phyloP scores from a whole-genome alignment of 768 basidiomycete species.

The Auricularia cornea region DNA sequence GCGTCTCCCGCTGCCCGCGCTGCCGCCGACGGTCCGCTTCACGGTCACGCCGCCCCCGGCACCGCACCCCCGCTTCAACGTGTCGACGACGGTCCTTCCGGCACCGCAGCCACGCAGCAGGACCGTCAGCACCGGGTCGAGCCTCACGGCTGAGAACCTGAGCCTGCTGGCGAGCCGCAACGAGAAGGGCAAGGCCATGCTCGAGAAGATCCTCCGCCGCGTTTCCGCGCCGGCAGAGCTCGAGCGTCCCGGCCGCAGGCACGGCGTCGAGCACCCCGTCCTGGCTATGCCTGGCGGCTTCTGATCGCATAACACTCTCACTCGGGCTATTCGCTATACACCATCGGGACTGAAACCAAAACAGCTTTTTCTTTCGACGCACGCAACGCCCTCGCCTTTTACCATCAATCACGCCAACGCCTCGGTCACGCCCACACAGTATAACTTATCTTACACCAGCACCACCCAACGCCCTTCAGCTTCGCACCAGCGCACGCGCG shows the following conservation, averaged over 20 bases:
- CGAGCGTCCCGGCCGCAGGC: slow-evolving; percentile 36
- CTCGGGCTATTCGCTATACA: neutral
- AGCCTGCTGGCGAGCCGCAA: slow-evolving; percentile 11
- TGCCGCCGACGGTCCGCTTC: slow-evolving; percentile 11
- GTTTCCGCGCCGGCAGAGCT: slow-evolving; percentile 60
- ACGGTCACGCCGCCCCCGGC: slow-evolving; percentile 57
- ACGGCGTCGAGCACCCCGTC: slow-evolving; percentile 33
- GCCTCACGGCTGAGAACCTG: slow-evolving; percentile 10
- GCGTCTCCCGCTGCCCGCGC: neutral
- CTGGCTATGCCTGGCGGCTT: slow-evolving; percentile 53
- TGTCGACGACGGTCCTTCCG: slow-evolving; percentile 40
- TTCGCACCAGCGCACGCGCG: neutral
- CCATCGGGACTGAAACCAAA: neutral
- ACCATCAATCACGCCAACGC: neutral
- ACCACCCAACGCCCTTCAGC: neutral
- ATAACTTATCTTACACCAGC: neutral
- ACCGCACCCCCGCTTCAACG: slow-evolving; percentile 40
- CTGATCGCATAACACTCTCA: slow-evolving; percentile 20
- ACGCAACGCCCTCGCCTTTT: neutral
- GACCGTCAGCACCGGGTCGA: slow-evolving; percentile 14
- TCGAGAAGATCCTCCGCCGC: slow-evolving; percentile 30
- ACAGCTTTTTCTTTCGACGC: neutral
- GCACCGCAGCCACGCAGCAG: slow-evolving; percentile 6
- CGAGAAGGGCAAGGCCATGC: slow-evolving; percentile 26
- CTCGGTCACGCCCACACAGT: neutral